Base-by-base conservation (phyloP, 2,329 filamentous ascomycete genomes). In the Teratosphaeria gauchensis region DNA sequence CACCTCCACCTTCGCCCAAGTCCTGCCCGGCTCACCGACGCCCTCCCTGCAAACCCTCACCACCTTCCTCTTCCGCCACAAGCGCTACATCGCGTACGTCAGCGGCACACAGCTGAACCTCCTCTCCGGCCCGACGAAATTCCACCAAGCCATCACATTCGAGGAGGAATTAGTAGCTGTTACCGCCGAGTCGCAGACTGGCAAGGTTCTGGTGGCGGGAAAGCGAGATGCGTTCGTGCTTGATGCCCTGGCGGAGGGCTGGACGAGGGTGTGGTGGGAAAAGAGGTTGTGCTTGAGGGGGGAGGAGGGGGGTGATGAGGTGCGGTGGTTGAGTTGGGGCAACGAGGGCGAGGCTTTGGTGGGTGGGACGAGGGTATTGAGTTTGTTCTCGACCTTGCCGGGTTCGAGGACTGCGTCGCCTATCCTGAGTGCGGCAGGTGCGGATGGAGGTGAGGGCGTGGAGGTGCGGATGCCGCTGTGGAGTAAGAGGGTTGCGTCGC, bases 51-150 rank as follows among this genome's bases (percentile, higher is more conserved):
- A 92, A 80, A 85, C 87, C 76, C 79, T 91, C 71, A 84, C 84
- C 73, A 87, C 85, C 61, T 87, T 85, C 72, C 80, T 83, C 71
- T 94, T 88, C 87, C 82, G 88, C 67, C 80, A 81, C 64, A 81
- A 82, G 69, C 85, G 88, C 66, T 81, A 92, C 65, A 84, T 90
- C 73, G 89, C 85, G 56, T 99, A 97, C 75, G 88, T 96, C 64
- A 94, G 89, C 61, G 92, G 92, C 68, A 89, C 87, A 74, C 90
- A 90, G 62, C 84, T 97, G 64, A 84, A 94, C 56, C 86, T 99
- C 67, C 84, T 97, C 65, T 82, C 84, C 69, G 87, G 85, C 55
- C 83, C 89, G 56, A 80, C 86, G 62, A 83, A 83, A 57, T 83
- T 96, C 63, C 75, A 96, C 35, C 94, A 99, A 74, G 96, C 92